Evolutionary conservation across 2,329 filamentous ascomycete species (phyloP), one percentile per base, ranked within the genome.

Genomic region (Fusarium nisikadoi): DNA sequence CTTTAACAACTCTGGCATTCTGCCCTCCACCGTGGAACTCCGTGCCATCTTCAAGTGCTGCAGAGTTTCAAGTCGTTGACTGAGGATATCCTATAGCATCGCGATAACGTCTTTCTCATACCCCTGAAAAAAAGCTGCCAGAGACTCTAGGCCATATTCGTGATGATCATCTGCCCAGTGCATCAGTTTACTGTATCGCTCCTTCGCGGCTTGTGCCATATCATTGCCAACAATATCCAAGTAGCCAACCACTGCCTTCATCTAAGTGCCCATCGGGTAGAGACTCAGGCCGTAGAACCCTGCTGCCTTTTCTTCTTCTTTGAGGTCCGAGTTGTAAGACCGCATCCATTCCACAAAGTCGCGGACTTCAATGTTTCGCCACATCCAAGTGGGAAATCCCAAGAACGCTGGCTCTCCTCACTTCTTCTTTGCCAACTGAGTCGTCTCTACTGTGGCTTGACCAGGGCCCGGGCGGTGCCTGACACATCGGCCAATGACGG

Each of bases 321-420:
- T 17, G 1, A 46, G 59, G 17, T 50, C 65, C 33, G 62, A 59
- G 14, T 72, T 72, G 23, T 70, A 60, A 33, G 52, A 57, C 17
- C 61, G 52, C 29, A 72, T 41, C 60, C 65, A 72, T 65, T 70
- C 70, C 19, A 70, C 47, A 36, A 72, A 72, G 23, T 72, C 41
- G 25, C 53, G 56, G 25, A 72, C 70, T 43, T 72, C 65, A 14
- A 62, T 50, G n/a, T 72, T 72, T 33, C 70, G 60, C 70, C 70
- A 72, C 60, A 72, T 70, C 69, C 47, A 72, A 5, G 65, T 72
- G 2, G 69, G 60, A 35, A 72, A 72, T 5, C 43, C 47, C 4
- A 72, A 38, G 35, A 72, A 72, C 12, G 45, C 53, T 7, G 65
- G 41, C 3, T 72, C 70, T 36, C 70, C 59, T 8, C 58, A 58